Evolutionary conservation across 1,284 basidiomycete species (phyloP).

Genomic region (Coriolopsis trogii): DNA sequence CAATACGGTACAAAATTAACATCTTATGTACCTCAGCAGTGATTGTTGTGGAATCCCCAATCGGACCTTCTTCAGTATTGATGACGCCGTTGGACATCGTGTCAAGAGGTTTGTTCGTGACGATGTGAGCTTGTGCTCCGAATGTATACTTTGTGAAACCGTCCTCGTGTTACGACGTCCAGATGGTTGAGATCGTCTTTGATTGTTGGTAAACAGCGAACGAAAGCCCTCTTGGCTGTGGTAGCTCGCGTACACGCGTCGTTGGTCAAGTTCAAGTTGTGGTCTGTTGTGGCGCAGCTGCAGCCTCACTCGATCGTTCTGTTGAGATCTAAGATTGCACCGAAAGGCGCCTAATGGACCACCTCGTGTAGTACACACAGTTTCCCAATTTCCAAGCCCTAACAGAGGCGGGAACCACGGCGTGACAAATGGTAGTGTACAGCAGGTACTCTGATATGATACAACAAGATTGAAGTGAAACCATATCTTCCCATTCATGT

Average conservation of each 20-base stretch:
- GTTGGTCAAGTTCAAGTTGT: not conserved
- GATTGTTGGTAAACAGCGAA: too few species aligned
- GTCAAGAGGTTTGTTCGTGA: too few species aligned
- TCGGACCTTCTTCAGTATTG: too few species aligned
- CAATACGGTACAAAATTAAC: not conserved
- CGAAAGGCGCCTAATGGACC: not conserved
- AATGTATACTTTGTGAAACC: too few species aligned
- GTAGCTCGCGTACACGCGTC: not conserved
- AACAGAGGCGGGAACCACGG: too few species aligned
- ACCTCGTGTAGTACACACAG: not conserved
- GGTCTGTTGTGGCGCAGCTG: too few species aligned
- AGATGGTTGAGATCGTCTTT: too few species aligned
- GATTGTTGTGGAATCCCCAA: too few species aligned
- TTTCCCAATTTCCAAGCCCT: not conserved
- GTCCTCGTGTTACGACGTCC: too few species aligned
- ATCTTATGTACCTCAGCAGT: not conserved
- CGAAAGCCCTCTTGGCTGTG: too few species aligned
- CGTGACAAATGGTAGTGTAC: conserved; percentile 31
- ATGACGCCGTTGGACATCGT: too few species aligned
- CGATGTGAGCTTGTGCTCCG: too few species aligned
- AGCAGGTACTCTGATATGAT: conserved; percentile 29
- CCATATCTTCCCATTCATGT: not conserved
- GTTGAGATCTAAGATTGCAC: conserved; percentile 1
- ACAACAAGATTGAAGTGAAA: not conserved
- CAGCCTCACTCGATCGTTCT: not conserved